Conservation (phyloP, 768 basidiomycete species). For the Nidularia pulvinata region DNA sequence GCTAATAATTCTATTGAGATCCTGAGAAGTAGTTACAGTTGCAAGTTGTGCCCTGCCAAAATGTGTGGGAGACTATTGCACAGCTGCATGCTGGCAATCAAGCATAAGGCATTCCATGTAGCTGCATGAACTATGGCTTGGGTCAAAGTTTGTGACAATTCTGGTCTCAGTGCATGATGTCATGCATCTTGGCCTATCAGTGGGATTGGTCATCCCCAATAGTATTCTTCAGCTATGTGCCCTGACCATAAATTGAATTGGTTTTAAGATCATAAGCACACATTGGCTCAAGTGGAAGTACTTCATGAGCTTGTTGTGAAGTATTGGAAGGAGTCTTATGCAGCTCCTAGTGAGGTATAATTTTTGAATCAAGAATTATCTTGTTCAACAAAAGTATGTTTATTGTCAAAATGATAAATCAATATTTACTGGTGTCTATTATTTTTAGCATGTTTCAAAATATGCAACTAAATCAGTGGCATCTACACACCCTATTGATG, state of each 20-base stretch:
- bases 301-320: neutral
- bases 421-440: neutral
- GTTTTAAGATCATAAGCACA: constrained; percentile 6
- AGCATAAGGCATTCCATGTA: no score
- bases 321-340: neutral
- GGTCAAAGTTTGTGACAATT: no score
- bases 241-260: constrained; percentile 15
- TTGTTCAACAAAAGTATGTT: neutral
- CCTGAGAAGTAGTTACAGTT: no score
- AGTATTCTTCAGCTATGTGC: constrained; percentile 17
- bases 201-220: no score
- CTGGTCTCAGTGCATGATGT: no score
- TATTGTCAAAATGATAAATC: neutral
- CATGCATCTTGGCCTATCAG: no score
- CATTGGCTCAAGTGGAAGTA: neutral
- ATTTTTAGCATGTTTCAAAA: neutral
- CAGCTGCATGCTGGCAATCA: no score
- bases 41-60: no score
- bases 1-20: no score
- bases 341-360: neutral
- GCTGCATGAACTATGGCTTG: no score
- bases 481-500: neutral
- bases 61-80: no score
- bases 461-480: neutral
- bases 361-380: neutral